Base-by-base conservation (phyloP, 164 flowering plant species). In the Pachysandra terminalis region DNA sequence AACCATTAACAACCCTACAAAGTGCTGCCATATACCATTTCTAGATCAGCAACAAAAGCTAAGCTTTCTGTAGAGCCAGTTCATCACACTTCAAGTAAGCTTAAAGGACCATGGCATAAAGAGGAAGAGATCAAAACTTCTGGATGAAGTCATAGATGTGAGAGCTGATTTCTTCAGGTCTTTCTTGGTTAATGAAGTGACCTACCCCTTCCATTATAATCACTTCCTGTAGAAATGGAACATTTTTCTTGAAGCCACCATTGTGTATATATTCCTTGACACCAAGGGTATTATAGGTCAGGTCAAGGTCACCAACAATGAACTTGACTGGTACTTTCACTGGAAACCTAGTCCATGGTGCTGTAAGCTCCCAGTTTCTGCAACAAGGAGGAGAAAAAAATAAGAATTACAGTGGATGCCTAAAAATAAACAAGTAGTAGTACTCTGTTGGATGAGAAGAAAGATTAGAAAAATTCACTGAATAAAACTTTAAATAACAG, bases 291-390 rank as follows among this genome's bases (percentile, higher is more conserved):
- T 80, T 63, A 63, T 86, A 87, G 21, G 74, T 68, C 59, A 86
- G 61, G 67, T 89, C 96, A 56, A 70, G 73, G 40, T 86, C 87
- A 0, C 92, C 96, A 24, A 82, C 79, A 1, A 89, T 75, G 23
- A 84, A 89, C 82, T 86, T 90, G 6, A 53, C 70, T 0, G 89
- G 91, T 0, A 90, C 90, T 62, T 72, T 80, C 1, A 87, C 70
- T 69, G 81, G 68, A 28, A 71, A 72, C 66, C 83, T 85, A 0
- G 85, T 76, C 90, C 90, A 87, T 13, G 90, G 75, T 61, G 88
- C 89, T 1, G 75, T 80, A 0, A 86, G 75, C 61, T 90, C 96
- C 90, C 89, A 87, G 59, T 71, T 83, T 54, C 91, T 87, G 75
- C 84, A 74, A 37, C 12, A 70, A 23, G 21, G 12, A 56, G 15